A percentile compares a stretch with the other conserved stretches of the same genome.
Evolutionary conservation across 805 yeast species (phyloP).

Genomic region (Cyberlindnera maritima): DNA sequence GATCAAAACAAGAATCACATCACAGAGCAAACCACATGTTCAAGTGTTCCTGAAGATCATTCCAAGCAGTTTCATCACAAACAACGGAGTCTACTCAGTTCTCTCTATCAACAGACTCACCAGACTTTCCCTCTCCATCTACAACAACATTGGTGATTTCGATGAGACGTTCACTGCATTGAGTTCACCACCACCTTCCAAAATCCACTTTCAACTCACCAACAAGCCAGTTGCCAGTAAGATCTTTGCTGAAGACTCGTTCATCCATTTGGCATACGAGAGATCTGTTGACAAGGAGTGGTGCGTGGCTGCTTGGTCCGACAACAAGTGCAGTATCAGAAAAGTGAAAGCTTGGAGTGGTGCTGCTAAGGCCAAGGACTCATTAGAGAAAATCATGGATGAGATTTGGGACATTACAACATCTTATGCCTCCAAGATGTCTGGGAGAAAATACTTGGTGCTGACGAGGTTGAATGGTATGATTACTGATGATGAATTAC

Average conservation of each 20-base stretch:
- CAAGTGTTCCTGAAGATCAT: slow-evolving; percentile 36
- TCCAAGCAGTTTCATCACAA: slow-evolving; percentile 40
- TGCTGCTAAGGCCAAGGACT: slow-evolving; percentile 29
- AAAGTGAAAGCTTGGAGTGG: slow-evolving; percentile 65
- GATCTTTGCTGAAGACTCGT: slow-evolving; percentile 63
- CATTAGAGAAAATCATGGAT: slow-evolving; percentile 57
- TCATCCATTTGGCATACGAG: slow-evolving; percentile 82
- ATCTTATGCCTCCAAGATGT: slow-evolving; percentile 33
- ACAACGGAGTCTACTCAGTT: slow-evolving; percentile 31
- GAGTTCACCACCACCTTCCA: slow-evolving; percentile 40
- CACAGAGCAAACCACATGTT: neutral
- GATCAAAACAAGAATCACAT: slow-evolving; percentile 37
- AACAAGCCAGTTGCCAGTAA: slow-evolving; percentile 32
- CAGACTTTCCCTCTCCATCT: slow-evolving; percentile 50
- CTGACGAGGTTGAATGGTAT: slow-evolving; percentile 70
- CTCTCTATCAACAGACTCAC: slow-evolving; percentile 36
- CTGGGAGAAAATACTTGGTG: slow-evolving; percentile 55
- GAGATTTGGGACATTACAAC: slow-evolving; percentile 65
- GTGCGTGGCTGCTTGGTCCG: slow-evolving; percentile 88
- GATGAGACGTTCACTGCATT: slow-evolving; percentile 36
- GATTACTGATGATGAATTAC: slow-evolving; percentile 77
- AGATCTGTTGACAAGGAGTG: slow-evolving; percentile 78
- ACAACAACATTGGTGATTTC: slow-evolving; percentile 50
- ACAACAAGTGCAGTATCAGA: slow-evolving; percentile 68
- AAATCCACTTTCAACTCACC: slow-evolving; percentile 42